Percentiles rank a stretch among this genome's conserved stretches.
Evolutionary conservation across 1,139 yeast species (phyloP).

Genomic region (Taphrina flavorubra): DNA sequence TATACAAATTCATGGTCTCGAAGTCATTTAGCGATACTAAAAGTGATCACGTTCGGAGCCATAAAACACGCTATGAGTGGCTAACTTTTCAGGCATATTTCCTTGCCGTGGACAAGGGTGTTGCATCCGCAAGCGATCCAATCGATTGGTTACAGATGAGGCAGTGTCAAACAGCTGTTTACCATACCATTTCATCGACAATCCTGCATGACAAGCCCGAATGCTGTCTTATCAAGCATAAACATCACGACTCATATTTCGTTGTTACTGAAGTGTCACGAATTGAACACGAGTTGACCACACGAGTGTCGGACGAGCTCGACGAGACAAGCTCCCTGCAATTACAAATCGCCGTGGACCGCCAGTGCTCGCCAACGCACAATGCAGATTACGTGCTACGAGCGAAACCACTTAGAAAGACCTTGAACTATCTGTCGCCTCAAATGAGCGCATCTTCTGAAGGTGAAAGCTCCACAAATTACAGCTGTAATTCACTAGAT

Average conservation of each 20-base stretch:
- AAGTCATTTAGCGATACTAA: conserved; percentile 4
- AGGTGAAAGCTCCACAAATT: neutral
- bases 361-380: neutral
- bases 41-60: conserved; percentile 4
- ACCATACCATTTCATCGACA: neutral
- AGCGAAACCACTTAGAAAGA: conserved; percentile 15
- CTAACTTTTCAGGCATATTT: conserved; percentile 11
- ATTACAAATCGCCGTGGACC: neutral
- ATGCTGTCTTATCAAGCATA: conserved; percentile 1
- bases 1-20: conserved; percentile 10
- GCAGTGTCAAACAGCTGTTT: conserved; percentile 1
- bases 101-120: conserved; percentile 17
- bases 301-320: neutral
- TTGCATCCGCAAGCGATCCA: neutral
- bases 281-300: neutral
- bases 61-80: neutral
- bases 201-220: neutral
- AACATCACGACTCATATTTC: neutral
- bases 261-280: neutral
- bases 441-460: neutral
- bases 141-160: conserved; percentile 25
- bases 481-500: neutral
- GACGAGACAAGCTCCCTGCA: neutral
- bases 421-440: conserved; percentile 17
- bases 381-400: neutral